These are phyloP conservation scores for Chlorella sp. DNA, from an alignment of 139 green algal species.

Conservation along the genomic window DNA sequence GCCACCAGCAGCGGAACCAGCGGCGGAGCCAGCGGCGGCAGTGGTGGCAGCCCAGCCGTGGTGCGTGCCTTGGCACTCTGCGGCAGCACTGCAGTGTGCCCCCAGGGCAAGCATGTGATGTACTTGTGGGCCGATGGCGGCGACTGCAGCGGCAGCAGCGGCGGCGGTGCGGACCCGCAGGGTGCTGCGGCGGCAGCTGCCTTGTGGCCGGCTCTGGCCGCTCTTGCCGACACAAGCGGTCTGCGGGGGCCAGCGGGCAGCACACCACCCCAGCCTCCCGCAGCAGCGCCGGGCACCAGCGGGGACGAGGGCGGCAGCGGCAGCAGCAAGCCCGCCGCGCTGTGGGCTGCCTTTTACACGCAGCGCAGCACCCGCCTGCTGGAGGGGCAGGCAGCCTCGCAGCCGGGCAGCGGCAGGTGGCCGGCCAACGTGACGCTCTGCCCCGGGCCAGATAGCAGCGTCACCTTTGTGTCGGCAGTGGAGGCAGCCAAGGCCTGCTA, in stretches of 20 bases:
- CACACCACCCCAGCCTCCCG: too few relatives aligned
- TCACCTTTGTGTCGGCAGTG: conserved; percentile 17
- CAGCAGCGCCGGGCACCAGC: neutral
- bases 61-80: conserved; percentile 39
- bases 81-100: conserved; percentile 19
- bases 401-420: neutral
- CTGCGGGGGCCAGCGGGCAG: neutral
- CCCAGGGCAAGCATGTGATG: conserved; percentile 8
- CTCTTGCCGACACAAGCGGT: conserved; percentile 3
- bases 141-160: neutral
- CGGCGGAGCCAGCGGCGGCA: neutral
- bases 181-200: neutral
- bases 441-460: conserved; percentile 6
- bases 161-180: neutral
- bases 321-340: neutral
- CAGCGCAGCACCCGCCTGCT: neutral
- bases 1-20: neutral
- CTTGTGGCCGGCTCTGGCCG: conserved; percentile 13
- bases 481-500: conserved; percentile 37
- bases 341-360: conserved; percentile 29
- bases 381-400: neutral
- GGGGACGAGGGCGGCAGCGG: neutral
- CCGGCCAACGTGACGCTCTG: conserved; percentile 34
- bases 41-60: neutral
- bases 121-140: conserved; percentile 13